Conservation (phyloP, 805 yeast species). For the Debaryomyces tyrocola region DNA sequence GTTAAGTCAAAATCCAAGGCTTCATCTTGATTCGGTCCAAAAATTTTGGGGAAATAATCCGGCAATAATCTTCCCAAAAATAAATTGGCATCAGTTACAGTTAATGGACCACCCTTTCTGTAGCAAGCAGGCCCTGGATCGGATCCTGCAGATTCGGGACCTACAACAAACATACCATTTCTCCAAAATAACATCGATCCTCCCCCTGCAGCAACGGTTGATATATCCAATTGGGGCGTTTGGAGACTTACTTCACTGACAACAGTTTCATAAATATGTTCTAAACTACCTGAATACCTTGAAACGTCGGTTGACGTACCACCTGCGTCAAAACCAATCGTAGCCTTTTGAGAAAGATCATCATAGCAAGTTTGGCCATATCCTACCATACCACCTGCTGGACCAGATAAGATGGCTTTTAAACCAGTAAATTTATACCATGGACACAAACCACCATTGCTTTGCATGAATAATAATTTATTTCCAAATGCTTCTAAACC, state of each 20-base stretch:
- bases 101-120: slow-evolving; percentile 79
- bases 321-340: slow-evolving; percentile 42
- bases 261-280: slow-evolving; percentile 46
- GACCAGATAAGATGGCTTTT: slow-evolving; percentile 84
- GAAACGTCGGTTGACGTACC: slow-evolving; percentile 50
- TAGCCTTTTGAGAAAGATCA: slow-evolving; percentile 13
- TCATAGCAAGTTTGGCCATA: slow-evolving; percentile 75
- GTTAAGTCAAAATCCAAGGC: slow-evolving; percentile 46
- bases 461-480: slow-evolving; percentile 81
- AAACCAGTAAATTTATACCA: slow-evolving; percentile 79
- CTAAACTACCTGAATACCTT: slow-evolving; percentile 38
- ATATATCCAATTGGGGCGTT: slow-evolving; percentile 46
- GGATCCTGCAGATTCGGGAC: slow-evolving; percentile 85
- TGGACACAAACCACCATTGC: slow-evolving; percentile 88
- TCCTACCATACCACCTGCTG: slow-evolving; percentile 96
- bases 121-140: slow-evolving; percentile 92
- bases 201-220: slow-evolving; percentile 43
- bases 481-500: slow-evolving; percentile 40
- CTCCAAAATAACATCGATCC: slow-evolving; percentile 33
- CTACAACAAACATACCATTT: slow-evolving; percentile 58
- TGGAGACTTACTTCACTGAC: slow-evolving; percentile 45
- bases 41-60: slow-evolving; percentile 75
- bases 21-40: slow-evolving; percentile 78
- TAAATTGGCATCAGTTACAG: slow-evolving; percentile 84
- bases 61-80: slow-evolving; percentile 71